These are phyloP conservation scores for Dipodascus albidus DNA, from an alignment of 805 yeast genomes.

Conservation along the genomic window DNA sequence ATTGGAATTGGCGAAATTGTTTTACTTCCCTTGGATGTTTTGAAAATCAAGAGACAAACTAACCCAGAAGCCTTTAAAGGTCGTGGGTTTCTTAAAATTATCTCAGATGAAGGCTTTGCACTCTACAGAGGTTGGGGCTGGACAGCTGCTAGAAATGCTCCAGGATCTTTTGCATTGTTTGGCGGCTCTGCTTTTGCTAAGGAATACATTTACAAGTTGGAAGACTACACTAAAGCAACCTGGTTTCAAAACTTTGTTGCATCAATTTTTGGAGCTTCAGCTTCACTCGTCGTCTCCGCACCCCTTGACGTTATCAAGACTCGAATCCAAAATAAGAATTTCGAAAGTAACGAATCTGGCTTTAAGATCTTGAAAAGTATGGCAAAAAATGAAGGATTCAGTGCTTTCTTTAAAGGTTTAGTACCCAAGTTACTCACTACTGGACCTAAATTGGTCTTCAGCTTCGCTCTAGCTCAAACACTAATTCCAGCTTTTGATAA, in stretches of 20 bases:
- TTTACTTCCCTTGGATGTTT: conserved; percentile 86
- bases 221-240: conserved; percentile 83
- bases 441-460: conserved; percentile 95
- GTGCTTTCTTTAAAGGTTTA: conserved; percentile 91
- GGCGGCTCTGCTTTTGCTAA: conserved; percentile 99
- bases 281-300: conserved; percentile 92
- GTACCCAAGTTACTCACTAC: conserved; percentile 95
- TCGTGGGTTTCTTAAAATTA: conserved; percentile 82
- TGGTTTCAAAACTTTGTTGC: conserved; percentile 93
- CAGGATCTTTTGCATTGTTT: conserved; percentile 94
- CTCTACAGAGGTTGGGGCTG: conserved; percentile 98
- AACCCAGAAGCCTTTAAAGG: conserved; percentile 98
- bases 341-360: conserved; percentile 92
- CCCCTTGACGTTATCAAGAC: conserved; percentile 98
- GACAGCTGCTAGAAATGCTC: conserved; percentile 99
- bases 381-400: conserved; percentile 78
- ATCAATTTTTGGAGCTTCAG: conserved; percentile 92
- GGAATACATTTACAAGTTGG: conserved; percentile 80
- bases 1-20: conserved; percentile 98
- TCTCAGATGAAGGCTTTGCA: conserved; percentile 85
- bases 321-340: conserved; percentile 92
- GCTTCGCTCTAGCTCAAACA: conserved; percentile 96
- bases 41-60: conserved; percentile 97
- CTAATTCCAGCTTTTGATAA: conserved; percentile 93
- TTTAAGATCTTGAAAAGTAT: conserved; percentile 86